phyloP scores from a whole-genome alignment of 2,329 filamentous ascomycete species.

The Hortaea sp. region DNA sequence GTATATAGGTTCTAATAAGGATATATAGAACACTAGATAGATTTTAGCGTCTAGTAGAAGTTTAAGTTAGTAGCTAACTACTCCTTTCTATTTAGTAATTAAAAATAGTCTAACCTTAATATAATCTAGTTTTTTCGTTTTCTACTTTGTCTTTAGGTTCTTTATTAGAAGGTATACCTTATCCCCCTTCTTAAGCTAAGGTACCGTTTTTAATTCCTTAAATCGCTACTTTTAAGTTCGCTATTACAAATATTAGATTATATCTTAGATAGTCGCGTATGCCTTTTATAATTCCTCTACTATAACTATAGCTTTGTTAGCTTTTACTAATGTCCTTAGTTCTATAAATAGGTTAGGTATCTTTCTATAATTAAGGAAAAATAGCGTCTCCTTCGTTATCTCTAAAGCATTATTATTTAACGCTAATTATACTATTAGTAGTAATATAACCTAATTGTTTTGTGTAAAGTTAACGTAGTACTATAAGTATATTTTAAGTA shows the following conservation, averaged over 20 bases:
- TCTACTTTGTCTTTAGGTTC: conserved; percentile 7
- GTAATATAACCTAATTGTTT: conserved; percentile 4
- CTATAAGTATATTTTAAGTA: conserved; percentile 1
- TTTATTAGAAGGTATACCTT: conserved; percentile 10
- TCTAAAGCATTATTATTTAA: conserved; percentile 12
- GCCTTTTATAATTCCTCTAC: not conserved
- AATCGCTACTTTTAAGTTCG: not conserved
- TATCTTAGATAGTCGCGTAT: not conserved
- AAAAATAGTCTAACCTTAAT: conserved; percentile 11
- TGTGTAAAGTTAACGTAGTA: conserved; percentile 1
- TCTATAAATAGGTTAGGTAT: conserved; percentile 1
- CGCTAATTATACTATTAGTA: conserved; percentile 16
- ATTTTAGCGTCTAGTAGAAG: not conserved
- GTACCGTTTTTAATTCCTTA: conserved; percentile 1
- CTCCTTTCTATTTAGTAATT: not conserved
- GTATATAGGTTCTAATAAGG: not conserved
- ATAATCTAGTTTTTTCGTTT: conserved; percentile 10
- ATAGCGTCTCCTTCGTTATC: conserved; percentile 10
- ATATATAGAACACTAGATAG: conserved; percentile 1
- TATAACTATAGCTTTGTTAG: conserved; percentile 2
- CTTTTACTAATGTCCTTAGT: not conserved
- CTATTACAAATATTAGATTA: not conserved
- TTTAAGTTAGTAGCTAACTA: conserved; percentile 2
- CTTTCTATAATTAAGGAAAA: conserved; percentile 13
- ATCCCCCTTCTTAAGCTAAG: conserved; percentile 9